Evolutionary conservation across 106 monocot genomes (phyloP).

Genomic region (Gastrodia elata): DNA sequence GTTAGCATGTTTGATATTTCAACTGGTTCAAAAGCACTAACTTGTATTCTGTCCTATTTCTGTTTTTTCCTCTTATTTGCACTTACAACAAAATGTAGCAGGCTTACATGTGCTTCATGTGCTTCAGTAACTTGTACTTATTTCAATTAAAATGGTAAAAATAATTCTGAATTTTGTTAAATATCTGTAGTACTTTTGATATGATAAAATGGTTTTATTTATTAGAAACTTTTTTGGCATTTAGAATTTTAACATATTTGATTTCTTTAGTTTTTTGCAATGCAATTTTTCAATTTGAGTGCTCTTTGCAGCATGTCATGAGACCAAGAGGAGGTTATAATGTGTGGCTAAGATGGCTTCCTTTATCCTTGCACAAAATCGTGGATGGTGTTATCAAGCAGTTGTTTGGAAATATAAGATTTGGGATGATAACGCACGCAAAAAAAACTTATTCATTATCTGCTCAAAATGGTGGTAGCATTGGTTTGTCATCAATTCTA

Average conservation of each 20-base stretch:
- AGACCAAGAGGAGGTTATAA: conserved; percentile 91
- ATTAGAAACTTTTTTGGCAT: background rate
- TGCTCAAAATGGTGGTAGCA: conserved; percentile 37
- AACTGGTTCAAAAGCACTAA: background rate
- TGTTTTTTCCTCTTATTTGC: background rate
- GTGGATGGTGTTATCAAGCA: conserved; percentile 42
- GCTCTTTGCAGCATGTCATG: conserved; percentile 58
- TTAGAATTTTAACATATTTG: background rate
- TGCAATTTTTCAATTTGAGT: background rate
- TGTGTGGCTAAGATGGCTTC: conserved; percentile 84
- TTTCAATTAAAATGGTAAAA: too few species aligned
- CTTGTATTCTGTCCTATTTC: background rate
- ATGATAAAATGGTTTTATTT: background rate
- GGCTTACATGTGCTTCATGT: background rate
- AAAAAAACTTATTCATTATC: conserved; percentile 28
- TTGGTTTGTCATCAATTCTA: conserved; percentile 72
- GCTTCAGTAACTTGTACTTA: background rate
- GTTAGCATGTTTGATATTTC: background rate
- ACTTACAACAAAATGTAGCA: background rate
- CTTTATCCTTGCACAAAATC: conserved; percentile 65
- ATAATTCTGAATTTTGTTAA: background rate
- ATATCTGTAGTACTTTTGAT: background rate
- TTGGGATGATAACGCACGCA: conserved; percentile 23
- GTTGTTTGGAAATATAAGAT: conserved; percentile 42
- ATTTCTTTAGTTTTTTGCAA: background rate